A percentile compares a stretch with the other conserved stretches of the same genome.
These are phyloP conservation scores for Phylloporus arenicola DNA, from an alignment of 768 basidiomycete genomes.

Conservation along the genomic window DNA sequence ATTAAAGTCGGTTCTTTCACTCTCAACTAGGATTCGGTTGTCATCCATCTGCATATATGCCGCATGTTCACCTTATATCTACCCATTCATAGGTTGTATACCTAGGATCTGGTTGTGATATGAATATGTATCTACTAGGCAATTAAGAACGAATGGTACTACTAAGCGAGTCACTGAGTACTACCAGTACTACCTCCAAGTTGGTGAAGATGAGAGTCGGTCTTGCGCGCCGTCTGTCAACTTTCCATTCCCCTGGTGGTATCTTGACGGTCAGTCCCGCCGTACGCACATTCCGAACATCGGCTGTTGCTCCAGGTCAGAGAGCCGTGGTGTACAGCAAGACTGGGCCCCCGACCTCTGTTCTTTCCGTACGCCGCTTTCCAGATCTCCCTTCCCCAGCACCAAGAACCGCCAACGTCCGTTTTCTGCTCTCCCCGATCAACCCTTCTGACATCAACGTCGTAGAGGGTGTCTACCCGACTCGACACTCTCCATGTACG, in stretches of 20 bases:
- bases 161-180: no score
- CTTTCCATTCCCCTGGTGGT: background rate
- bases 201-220: background rate
- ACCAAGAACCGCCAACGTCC: constrained; percentile 57
- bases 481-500: constrained; percentile 43
- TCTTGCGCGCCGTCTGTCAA: background rate
- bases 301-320: constrained; percentile 32
- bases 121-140: constrained; percentile 11
- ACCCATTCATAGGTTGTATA: constrained; percentile 21
- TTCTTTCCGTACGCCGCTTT: constrained; percentile 50
- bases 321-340: constrained; percentile 63
- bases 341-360: constrained; percentile 58
- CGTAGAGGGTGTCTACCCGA: constrained; percentile 77
- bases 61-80: constrained; percentile 15
- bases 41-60: constrained; percentile 7
- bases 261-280: background rate
- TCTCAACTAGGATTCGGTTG: constrained; percentile 8
- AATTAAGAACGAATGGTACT: background rate
- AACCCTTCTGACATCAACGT: constrained; percentile 83
- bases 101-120: constrained; percentile 9
- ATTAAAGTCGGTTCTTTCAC: constrained; percentile 4
- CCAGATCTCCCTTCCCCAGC: constrained; percentile 48
- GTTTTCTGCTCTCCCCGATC: constrained; percentile 65
- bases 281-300: constrained; percentile 27
- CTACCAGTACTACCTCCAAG: no score